Base-by-base conservation (phyloP, 192 early-diverging fungal genomes). In the Kappamyces sp. region DNA sequence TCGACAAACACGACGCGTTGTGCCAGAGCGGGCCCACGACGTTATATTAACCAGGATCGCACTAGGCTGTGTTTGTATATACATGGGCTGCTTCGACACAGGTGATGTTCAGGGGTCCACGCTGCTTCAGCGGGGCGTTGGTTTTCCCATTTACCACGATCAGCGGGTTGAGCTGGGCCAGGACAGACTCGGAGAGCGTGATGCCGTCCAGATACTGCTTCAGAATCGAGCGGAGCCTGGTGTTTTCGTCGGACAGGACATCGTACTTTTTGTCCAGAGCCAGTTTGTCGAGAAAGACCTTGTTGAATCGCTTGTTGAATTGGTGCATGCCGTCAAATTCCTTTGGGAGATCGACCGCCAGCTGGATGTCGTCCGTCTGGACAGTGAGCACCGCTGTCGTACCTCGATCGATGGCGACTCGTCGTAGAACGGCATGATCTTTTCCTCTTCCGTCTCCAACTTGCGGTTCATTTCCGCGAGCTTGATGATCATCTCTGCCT, bases 391-490 rank as follows among this genome's bases (percentile, higher is more conserved):
- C n/a, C 22, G 7, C 4, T 12, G 35, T 29, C 39, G 32, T 35
- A 43, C 63, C 2, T 22, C 64, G 2, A 67, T 63, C 34, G 45
- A 38, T 31, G 60, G 8, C n/a, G 61, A 52, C 49, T 67, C 67
- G 7, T 50, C 47, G 51, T 75, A 75, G 48, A 80, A 79, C 36
- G 77, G 72, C 46, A 68, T 32, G 1, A 80, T 60, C 54, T 76
- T 80, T 64, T 84, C 81, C 58, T 67, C 69, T 62, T 82, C 79
- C 33, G 77, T 81, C 63, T 84, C 81, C 41, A 84, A 52, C 57
- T 81, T 84, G 47, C 75, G 22, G 49, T 84, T 84, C 81, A 84
- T 84, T 65, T 84, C 81, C 1, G 81, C 78, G 36, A 84, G 37
- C 49, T 71, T 68, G 45, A 84, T 73, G 40, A 84, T 84, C 67